These are phyloP conservation scores for Protomyces pachydermus DNA, from an alignment of 1,139 yeast genomes.

Conservation along the genomic window DNA sequence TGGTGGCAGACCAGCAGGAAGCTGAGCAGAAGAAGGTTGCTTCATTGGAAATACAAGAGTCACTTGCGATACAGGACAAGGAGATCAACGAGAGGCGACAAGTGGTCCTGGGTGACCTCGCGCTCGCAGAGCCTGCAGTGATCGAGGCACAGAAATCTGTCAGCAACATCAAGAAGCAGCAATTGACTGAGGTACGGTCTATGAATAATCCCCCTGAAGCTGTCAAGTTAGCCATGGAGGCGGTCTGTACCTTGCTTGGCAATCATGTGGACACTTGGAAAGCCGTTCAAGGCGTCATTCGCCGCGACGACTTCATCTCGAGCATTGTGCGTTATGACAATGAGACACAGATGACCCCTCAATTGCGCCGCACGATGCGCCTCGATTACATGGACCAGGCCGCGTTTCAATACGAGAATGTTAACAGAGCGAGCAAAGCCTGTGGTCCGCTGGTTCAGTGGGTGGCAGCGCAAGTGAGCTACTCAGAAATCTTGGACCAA, in stretches of 20 bases:
- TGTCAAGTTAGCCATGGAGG: constrained; percentile 78
- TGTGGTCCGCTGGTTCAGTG: constrained; percentile 89
- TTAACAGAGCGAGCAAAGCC: constrained; percentile 86
- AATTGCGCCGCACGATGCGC: constrained; percentile 55
- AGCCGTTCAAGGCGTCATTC: constrained; percentile 72
- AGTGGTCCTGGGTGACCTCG: constrained; percentile 59
- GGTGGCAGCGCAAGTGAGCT: constrained; percentile 81
- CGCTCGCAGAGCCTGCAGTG: constrained; percentile 77
- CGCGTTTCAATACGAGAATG: constrained; percentile 66
- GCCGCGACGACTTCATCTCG: constrained; percentile 83
- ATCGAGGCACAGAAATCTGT: constrained; percentile 81
- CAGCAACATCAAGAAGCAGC: constrained; percentile 85
- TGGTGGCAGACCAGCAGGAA: constrained; percentile 86
- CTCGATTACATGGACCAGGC: constrained; percentile 55
- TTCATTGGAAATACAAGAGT: constrained; percentile 68
- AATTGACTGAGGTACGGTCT: constrained; percentile 79
- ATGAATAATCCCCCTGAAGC: constrained; percentile 90
- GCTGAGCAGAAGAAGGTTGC: constrained; percentile 88
- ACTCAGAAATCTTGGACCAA: constrained; percentile 61
- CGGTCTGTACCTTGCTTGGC: constrained; percentile 78
- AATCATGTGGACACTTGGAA: constrained; percentile 68
- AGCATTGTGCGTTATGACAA: constrained; percentile 72
- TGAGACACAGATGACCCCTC: constrained; percentile 53
- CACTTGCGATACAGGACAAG: constrained; percentile 62
- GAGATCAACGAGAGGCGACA: constrained; percentile 55